Conservation (phyloP, 129 eudicot species). For the Artemisia argyi region DNA sequence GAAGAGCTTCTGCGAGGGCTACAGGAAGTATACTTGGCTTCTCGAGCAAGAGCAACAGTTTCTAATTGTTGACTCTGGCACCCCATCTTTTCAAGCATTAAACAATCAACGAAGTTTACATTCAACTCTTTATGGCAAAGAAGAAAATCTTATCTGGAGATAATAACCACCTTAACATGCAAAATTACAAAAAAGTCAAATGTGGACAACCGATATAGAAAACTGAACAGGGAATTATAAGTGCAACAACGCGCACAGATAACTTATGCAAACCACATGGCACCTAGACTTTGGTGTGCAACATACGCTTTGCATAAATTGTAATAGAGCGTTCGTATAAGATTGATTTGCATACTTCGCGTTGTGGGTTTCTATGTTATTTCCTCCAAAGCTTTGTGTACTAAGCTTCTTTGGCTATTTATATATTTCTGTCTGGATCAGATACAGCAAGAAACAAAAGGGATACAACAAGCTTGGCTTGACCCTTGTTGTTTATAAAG, state of each 20-base stretch:
- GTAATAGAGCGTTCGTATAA: not conserved
- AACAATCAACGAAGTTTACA: constrained; percentile 12
- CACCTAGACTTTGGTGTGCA: not conserved
- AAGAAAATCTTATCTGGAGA: constrained; percentile 27
- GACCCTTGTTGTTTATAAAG: not conserved
- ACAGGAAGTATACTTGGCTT: constrained; percentile 23
- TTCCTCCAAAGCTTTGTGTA: not conserved
- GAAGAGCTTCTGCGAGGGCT: constrained; percentile 53
- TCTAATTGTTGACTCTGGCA: constrained; percentile 34
- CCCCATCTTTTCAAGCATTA: constrained; percentile 39
- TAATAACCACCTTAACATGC: constrained; percentile 30
- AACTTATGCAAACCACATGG: not conserved
- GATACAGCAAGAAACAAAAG: no score
- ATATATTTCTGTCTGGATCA: constrained; percentile 4
- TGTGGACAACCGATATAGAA: constrained; percentile 8
- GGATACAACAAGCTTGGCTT: not conserved
- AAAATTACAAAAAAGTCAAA: not conserved
- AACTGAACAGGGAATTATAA: not conserved
- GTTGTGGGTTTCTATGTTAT: constrained; percentile 3
- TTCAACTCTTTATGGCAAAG: constrained; percentile 26
- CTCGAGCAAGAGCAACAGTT: constrained; percentile 29
- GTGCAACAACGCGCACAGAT: not conserved
- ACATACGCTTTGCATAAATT: not conserved
- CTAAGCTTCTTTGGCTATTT: not conserved
- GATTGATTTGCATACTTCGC: not conserved